Evolutionary conservation across 1,139 yeast genomes (phyloP).

Genomic region (Pneumocystis sp.): DNA sequence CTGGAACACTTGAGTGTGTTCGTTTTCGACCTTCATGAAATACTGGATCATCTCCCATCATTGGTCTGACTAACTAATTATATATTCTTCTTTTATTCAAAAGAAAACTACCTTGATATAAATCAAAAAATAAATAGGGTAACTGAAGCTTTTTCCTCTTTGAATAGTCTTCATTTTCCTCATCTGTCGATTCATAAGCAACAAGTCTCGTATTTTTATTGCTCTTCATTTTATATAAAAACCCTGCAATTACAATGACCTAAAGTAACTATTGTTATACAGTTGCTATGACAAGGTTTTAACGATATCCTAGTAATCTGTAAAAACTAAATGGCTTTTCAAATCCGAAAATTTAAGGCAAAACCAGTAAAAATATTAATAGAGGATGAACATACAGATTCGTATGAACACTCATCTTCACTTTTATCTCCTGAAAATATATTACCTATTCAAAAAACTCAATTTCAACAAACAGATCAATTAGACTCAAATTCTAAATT

Average conservation of each 20-base stretch:
- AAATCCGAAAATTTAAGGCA: not conserved
- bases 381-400: constrained; percentile 6
- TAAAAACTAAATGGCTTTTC: not conserved
- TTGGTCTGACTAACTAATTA: constrained; percentile 16
- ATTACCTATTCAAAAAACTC: constrained; percentile 11
- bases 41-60: constrained; percentile 16
- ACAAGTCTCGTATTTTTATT: not conserved
- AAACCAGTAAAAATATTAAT: not conserved
- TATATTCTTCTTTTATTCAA: not conserved
- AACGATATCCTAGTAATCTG: not conserved
- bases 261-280: not conserved
- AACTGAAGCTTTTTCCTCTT: constrained; percentile 12
- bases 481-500: constrained; percentile 22
- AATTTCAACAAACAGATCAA: constrained; percentile 25
- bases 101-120: constrained; percentile 13
- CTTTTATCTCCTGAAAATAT: not conserved
- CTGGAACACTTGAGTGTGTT: constrained; percentile 19
- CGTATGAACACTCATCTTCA: constrained; percentile 18
- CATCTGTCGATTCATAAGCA: not conserved
- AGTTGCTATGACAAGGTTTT: not conserved
- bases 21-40: constrained; percentile 21
- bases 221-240: not conserved
- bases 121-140: constrained; percentile 20
- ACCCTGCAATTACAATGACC: not conserved
- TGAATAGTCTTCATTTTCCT: not conserved